Conservation (phyloP, 108 stramenopile genomes). For the Stephanodiscus minutulus region DNA sequence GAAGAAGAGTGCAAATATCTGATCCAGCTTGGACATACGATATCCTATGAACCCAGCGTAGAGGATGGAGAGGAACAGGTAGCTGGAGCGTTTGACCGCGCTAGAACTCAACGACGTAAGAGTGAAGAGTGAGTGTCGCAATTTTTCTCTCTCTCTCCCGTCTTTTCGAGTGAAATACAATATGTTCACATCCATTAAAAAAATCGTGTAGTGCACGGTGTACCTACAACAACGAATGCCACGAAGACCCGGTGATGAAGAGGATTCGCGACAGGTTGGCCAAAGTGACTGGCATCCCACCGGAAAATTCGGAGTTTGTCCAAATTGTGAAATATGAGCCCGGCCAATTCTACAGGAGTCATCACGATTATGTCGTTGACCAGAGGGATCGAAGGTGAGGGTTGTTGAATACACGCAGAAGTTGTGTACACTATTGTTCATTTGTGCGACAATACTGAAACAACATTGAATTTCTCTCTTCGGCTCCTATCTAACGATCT, state of each 20-base stretch:
- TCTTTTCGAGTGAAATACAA: too few species aligned
- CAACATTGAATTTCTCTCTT: too few species aligned
- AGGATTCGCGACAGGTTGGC: slow-evolving; percentile 51
- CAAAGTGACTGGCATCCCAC: slow-evolving; percentile 47
- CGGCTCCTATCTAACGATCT: too few species aligned
- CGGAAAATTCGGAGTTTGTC: slow-evolving; percentile 56
- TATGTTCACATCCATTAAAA: too few species aligned
- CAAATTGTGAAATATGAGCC: slow-evolving; percentile 60
- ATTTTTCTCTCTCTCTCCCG: too few species aligned
- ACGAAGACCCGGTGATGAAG: slow-evolving; percentile 34
- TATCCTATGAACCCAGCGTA: slow-evolving; percentile 58
- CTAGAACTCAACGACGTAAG: slow-evolving; percentile 44
- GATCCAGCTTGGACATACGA: slow-evolving; percentile 55
- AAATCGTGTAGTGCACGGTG: slow-evolving; percentile 45
- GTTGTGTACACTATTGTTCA: neutral
- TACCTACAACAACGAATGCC: slow-evolving; percentile 18
- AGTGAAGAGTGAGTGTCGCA: slow-evolving; percentile 52
- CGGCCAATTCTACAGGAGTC: slow-evolving; percentile 55
- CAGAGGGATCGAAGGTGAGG: slow-evolving; percentile 35
- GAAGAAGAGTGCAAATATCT: slow-evolving; percentile 66
- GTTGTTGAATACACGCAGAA: neutral
- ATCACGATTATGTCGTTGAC: slow-evolving; percentile 49
- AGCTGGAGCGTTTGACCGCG: slow-evolving; percentile 66
- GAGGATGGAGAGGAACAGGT: slow-evolving; percentile 53
- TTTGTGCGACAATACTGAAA: too few species aligned